Evolutionary conservation across 768 basidiomycete genomes (phyloP).

Genomic region (Pisolithus microcarpus): DNA sequence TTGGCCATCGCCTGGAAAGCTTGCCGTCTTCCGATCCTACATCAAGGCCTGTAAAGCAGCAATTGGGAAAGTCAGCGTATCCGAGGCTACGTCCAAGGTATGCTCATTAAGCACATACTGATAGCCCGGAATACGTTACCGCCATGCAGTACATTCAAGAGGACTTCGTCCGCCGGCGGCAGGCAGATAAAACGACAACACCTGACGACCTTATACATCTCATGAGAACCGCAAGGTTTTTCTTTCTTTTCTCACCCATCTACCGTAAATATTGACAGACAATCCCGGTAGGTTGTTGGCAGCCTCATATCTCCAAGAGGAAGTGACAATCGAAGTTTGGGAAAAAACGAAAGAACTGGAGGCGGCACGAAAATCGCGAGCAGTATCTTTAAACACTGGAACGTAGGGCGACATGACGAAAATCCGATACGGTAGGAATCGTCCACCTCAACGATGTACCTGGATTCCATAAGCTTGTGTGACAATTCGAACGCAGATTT

Average conservation of each 20-base stretch:
- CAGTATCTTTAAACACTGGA: not conserved
- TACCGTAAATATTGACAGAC: not conserved
- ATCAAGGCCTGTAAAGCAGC: constrained; percentile 48
- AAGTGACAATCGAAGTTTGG: constrained; percentile 53
- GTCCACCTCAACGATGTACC: too few relatives aligned
- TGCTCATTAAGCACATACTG: constrained; percentile 2
- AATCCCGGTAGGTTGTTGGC: constrained; percentile 42
- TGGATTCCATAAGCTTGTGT: too few relatives aligned
- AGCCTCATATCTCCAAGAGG: constrained; percentile 45
- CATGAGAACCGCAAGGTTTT: constrained; percentile 67
- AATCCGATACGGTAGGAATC: too few relatives aligned
- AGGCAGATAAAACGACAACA: constrained; percentile 32
- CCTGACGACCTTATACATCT: constrained; percentile 59
- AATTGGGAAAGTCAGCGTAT: constrained; percentile 45
- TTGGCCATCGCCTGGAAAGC: constrained; percentile 39
- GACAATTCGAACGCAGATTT: too few relatives aligned
- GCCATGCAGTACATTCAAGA: constrained; percentile 59
- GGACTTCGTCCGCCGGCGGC: constrained; percentile 53
- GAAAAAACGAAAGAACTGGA: constrained; percentile 51
- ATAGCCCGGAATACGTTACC: not conserved
- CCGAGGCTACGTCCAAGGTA: constrained; percentile 55
- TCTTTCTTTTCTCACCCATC: not conserved
- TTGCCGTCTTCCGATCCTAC: constrained; percentile 52
- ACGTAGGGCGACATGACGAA: not conserved
- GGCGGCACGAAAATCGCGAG: constrained; percentile 24